Conservation (phyloP, 768 basidiomycete species). For the Kwoniella mangroviensis region DNA sequence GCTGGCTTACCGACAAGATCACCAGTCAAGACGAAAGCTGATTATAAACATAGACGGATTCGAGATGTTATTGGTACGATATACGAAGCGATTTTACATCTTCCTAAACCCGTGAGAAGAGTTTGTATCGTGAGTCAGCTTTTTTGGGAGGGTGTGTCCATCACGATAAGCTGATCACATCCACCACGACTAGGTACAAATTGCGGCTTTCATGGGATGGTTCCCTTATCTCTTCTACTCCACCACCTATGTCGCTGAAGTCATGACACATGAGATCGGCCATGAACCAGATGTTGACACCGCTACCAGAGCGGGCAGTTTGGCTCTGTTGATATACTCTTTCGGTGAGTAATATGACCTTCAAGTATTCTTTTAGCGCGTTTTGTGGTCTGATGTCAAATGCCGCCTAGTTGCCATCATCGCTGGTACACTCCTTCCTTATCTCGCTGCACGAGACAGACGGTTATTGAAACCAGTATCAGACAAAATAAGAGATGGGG, state of each 20-base stretch:
- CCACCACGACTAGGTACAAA: constrained; percentile 68
- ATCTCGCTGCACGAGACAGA: constrained; percentile 78
- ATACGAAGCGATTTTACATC: constrained; percentile 68
- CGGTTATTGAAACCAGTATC: constrained; percentile 69
- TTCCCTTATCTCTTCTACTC: constrained; percentile 91
- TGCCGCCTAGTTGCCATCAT: constrained; percentile 72
- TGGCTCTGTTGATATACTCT: constrained; percentile 89
- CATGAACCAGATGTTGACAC: constrained; percentile 77
- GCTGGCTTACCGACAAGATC: background rate
- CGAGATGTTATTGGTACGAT: constrained; percentile 81
- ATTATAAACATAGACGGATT: constrained; percentile 61
- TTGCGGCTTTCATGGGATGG: constrained; percentile 98
- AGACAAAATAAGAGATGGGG: constrained; percentile 59
- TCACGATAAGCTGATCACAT: background rate
- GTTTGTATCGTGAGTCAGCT: constrained; percentile 67
- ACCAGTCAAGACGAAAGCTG: too few relatives aligned
- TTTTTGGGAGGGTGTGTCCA: too few relatives aligned
- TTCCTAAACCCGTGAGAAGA: constrained; percentile 81
- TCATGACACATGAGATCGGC: constrained; percentile 81
- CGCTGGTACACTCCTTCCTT: constrained; percentile 79
- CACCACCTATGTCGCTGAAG: constrained; percentile 90
- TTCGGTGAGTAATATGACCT: constrained; percentile 65
- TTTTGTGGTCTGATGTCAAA: too few relatives aligned
- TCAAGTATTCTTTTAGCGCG: too few relatives aligned
- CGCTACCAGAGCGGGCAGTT: constrained; percentile 83